These are phyloP conservation scores for Sarcocystis neurona DNA, from an alignment of 169 alveolate species.

Conservation along the genomic window DNA sequence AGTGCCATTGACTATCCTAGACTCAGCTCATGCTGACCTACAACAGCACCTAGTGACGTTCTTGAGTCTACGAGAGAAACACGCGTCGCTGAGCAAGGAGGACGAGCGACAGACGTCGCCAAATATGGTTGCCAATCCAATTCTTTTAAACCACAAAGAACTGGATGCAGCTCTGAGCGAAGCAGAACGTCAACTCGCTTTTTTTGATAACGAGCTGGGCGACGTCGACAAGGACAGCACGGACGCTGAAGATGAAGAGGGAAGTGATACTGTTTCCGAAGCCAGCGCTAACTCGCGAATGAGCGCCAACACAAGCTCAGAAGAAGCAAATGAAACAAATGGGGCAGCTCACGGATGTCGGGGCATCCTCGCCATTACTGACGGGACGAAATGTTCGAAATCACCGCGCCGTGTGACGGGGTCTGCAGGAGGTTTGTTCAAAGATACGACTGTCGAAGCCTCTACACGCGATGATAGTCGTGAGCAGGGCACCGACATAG, in stretches of 20 bases:
- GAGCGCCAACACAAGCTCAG: too few species aligned
- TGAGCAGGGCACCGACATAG: too few species aligned
- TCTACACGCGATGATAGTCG: too few species aligned
- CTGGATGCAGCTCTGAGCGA: background rate
- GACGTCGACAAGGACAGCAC: background rate
- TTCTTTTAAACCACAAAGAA: background rate
- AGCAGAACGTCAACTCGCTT: background rate
- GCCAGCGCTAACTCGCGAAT: too few species aligned
- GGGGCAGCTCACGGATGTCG: too few species aligned
- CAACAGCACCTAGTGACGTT: slow-evolving; percentile 5
- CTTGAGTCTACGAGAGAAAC: slow-evolving; percentile 16
- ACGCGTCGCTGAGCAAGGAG: background rate
- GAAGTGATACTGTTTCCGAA: background rate
- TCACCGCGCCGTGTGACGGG: too few species aligned
- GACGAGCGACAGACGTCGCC: background rate
- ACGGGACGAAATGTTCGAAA: too few species aligned
- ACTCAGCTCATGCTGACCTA: slow-evolving; percentile 20
- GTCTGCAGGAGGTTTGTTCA: too few species aligned
- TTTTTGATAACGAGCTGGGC: background rate
- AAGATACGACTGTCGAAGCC: too few species aligned
- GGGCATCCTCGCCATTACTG: too few species aligned
- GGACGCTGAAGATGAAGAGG: background rate
- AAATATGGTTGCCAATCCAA: too few species aligned
- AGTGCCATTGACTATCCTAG: background rate
- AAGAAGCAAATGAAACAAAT: too few species aligned